Evolutionary conservation across 768 basidiomycete species (phyloP), one percentile per base, ranked within the genome.

Genomic region (Leccinum uliginosum): DNA sequence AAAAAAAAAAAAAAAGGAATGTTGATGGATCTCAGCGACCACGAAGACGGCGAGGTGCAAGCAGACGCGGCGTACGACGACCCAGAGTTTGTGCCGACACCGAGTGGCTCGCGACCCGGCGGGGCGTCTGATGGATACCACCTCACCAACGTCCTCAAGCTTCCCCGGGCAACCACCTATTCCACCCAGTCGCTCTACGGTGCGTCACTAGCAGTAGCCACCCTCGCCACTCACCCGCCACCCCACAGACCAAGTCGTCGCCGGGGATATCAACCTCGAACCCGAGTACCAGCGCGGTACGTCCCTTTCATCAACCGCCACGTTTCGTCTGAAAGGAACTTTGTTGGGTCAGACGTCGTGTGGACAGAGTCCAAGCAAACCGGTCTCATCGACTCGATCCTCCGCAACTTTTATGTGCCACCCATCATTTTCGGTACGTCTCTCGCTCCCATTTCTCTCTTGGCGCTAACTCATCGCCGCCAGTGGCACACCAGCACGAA

Each of bases 221-320:
- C 2, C 14, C 5, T 54, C 15, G 47, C 57, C 50, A 57, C 40
- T 23, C 21, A 15, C 9, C 7, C 17, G 17, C 35, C 35, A 17
- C 35, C 5, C 15, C 40, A 38, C 62, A 89, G 88, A 88, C 53
- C 86, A 89, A 68, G 80, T 90, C 32, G 70, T 78, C 50, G 74
- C 71, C n/a, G 73, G 74, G 2, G 85, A 88, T 53, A 86, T 92
- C 51, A 75, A 87, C 63, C 71, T 90, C 8, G 83, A 89, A 44
- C 85, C 89, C 0, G 90, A 89, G 38, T 91, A 91, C 65, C 89
- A 91, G 65, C 81, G 89, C 65, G 89, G 86, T 84, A 53, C 15
- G 58, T 69, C 21, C 30, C 30, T 30, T 30, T 5, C 12, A 11
- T 53, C 32, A 3, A n/a, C 50, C 15, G 44, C 62, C n/a, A 47